A percentile compares a stretch with the other conserved stretches of the same genome.
Evolutionary conservation across 2,329 filamentous ascomycete species (phyloP).

Genomic region (Aspergillus clavatus): DNA sequence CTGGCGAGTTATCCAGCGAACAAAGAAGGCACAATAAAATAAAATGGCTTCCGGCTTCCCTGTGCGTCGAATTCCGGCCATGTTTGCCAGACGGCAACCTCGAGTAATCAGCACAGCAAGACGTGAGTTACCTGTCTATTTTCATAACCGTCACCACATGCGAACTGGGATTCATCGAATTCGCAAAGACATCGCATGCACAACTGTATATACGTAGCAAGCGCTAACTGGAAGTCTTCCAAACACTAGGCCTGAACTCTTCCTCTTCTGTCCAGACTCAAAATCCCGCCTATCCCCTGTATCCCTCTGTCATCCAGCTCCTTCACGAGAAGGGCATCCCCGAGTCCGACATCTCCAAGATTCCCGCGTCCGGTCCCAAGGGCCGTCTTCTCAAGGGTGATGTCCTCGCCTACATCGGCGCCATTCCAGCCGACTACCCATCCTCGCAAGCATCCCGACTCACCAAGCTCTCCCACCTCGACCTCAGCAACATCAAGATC

Average conservation of each 20-base stretch:
- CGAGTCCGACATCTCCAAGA: constrained; percentile 70
- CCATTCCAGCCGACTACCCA: constrained; percentile 68
- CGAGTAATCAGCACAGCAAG: constrained; percentile 25
- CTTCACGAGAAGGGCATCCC: constrained; percentile 74
- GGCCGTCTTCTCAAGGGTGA: constrained; percentile 93
- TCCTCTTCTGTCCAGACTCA: constrained; percentile 32
- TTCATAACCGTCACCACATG: constrained; percentile 1
- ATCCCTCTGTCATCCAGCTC: constrained; percentile 77
- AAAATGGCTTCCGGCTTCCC: constrained; percentile 34
- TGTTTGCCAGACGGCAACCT: constrained; percentile 34
- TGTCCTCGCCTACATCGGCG: constrained; percentile 81
- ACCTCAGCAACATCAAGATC: constrained; percentile 92
- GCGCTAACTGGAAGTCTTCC: not conserved
- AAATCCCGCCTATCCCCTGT: constrained; percentile 47
- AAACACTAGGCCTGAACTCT: constrained; percentile 30
- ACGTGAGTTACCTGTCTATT: constrained; percentile 29
- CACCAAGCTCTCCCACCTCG: constrained; percentile 72
- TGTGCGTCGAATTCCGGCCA: constrained; percentile 28
- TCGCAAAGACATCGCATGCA: not conserved
- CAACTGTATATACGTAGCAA: not conserved
- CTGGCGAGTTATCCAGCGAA: not conserved
- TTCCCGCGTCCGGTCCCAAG: constrained; percentile 80
- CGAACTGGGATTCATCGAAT: not conserved
- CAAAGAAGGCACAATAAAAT: not conserved
- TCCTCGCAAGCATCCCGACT: constrained; percentile 66